A percentile compares a stretch with the other conserved stretches of the same genome.
Evolutionary conservation across 148 eudicot genomes (phyloP).

Genomic region (Nyssa sinensis): DNA sequence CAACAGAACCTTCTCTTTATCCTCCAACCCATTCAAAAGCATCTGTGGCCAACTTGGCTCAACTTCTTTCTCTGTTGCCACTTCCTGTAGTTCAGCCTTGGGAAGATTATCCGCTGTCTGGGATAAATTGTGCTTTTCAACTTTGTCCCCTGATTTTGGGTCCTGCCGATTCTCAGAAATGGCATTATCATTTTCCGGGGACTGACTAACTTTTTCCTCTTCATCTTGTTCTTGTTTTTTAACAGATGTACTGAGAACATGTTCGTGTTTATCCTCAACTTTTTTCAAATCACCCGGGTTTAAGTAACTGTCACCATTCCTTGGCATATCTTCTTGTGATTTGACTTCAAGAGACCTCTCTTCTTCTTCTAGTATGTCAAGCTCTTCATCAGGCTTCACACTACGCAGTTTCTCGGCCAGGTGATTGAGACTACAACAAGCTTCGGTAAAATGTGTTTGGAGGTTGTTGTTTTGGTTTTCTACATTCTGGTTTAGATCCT

Average conservation of each 20-base stretch:
- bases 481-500: conserved; percentile 39
- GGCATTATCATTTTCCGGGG: background rate
- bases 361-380: conserved; percentile 3
- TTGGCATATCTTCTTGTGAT: background rate
- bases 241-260: conserved; percentile 10
- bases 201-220: conserved; percentile 3
- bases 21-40: conserved; percentile 50
- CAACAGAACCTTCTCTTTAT: conserved; percentile 61
- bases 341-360: background rate
- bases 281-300: too few relatives aligned
- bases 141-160: conserved; percentile 2
- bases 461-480: conserved; percentile 37
- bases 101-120: background rate
- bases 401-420: conserved; percentile 41
- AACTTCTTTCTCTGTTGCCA: conserved; percentile 31
- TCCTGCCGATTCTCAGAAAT: conserved; percentile 12
- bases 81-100: conserved; percentile 10
- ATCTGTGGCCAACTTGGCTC: conserved; percentile 58
- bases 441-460: conserved; percentile 39
- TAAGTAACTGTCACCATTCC: too few relatives aligned
- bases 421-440: conserved; percentile 33
- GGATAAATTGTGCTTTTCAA: background rate
- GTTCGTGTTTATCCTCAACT: too few relatives aligned
- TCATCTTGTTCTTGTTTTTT: conserved; percentile 15
- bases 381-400: conserved; percentile 52